phyloP scores from a whole-genome alignment of 163 green algal species.

The Botryococcus braunii region DNA sequence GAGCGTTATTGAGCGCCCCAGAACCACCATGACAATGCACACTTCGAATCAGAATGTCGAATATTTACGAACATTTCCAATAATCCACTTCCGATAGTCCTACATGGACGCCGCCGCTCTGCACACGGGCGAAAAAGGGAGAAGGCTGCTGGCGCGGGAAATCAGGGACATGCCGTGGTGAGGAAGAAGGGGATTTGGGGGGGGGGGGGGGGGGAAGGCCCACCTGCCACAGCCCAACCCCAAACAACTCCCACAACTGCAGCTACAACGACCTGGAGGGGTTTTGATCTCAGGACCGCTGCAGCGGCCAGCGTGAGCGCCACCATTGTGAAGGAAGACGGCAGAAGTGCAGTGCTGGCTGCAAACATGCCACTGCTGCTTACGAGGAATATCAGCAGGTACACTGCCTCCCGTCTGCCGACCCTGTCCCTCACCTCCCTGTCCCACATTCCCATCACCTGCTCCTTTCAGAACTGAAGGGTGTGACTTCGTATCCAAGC shows the following conservation, averaged over 20 bases:
- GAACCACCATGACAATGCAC: no score
- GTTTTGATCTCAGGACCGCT: constrained; percentile 15
- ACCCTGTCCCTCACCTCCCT: constrained; percentile 22
- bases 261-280: constrained; percentile 17
- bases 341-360: constrained; percentile 59
- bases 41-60: no score
- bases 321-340: constrained; percentile 72
- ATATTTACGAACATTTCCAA: no score
- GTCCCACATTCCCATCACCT: no score
- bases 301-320: constrained; percentile 49
- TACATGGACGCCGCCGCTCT: no score
- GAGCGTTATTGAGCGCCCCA: no score
- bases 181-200: neutral
- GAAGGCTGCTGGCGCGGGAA: no score
- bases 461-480: no score
- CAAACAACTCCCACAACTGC: constrained; percentile 50
- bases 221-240: constrained; percentile 69
- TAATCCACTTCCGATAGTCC: no score
- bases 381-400: constrained; percentile 48
- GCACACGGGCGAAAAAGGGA: no score
- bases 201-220: neutral
- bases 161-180: neutral
- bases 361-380: constrained; percentile 52
- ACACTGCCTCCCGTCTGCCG: constrained; percentile 8
- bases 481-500: no score